A percentile compares a stretch with the other conserved stretches of the same genome.
These are phyloP conservation scores for Pseudogymnoascus destructans DNA, from an alignment of 2,329 filamentous ascomycete species.

Conservation along the genomic window DNA sequence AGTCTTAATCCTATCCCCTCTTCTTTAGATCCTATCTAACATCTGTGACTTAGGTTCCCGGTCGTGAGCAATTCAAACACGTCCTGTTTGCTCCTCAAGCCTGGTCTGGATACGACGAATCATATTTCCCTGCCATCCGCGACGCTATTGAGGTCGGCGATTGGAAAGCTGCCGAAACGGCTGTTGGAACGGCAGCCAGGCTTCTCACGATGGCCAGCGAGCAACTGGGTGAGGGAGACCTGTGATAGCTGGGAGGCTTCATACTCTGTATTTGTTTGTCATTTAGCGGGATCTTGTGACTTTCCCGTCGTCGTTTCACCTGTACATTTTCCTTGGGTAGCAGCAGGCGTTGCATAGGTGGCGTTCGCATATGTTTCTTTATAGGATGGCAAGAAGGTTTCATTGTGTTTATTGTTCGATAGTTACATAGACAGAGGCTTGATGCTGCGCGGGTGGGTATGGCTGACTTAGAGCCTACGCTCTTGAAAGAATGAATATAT, in stretches of 20 bases:
- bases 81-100: constrained; percentile 73
- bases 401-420: constrained; percentile 4
- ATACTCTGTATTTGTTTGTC: constrained; percentile 5
- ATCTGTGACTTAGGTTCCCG: constrained; percentile 48
- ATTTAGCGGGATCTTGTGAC: constrained; percentile 8
- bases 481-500: background rate
- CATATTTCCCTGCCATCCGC: constrained; percentile 70
- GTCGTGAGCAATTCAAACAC: constrained; percentile 88
- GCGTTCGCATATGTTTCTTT: constrained; percentile 1
- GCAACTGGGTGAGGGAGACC: constrained; percentile 17
- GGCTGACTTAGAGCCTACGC: background rate
- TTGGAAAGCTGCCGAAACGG: constrained; percentile 53
- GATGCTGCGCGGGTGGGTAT: background rate
- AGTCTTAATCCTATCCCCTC: constrained; percentile 29
- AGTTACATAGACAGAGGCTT: constrained; percentile 6
- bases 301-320: background rate
- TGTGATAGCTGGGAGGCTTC: background rate
- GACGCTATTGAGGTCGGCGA: constrained; percentile 63
- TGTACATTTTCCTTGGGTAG: constrained; percentile 2
- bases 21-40: constrained; percentile 5
- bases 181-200: constrained; percentile 57
- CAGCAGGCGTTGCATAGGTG: constrained; percentile 8
- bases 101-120: constrained; percentile 57
- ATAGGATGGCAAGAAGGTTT: background rate
- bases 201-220: constrained; percentile 48